phyloP scores from a whole-genome alignment of 306 rosid genomes.

The Cicer pinnatifidum region DNA sequence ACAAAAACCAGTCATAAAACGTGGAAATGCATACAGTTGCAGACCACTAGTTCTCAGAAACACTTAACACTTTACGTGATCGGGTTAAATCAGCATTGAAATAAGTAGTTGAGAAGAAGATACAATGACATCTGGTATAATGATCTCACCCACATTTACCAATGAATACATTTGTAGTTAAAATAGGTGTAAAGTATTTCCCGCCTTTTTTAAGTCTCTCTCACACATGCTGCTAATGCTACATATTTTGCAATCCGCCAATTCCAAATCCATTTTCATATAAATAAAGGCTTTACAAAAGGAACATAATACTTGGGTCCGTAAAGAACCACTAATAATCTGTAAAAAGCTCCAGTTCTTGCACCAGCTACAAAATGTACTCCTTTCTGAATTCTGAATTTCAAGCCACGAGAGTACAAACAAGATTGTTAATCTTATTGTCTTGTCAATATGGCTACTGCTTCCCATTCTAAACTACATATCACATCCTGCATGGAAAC shows the following conservation, averaged over 20 bases:
- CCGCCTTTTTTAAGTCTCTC: conserved; percentile 23
- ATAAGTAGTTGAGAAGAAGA: background rate
- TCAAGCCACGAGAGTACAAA: conserved; percentile 25
- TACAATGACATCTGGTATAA: background rate
- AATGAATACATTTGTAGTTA: background rate
- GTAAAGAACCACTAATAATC: conserved; percentile 3
- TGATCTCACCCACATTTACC: conserved; percentile 7
- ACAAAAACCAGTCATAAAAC: no score
- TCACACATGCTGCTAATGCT: conserved; percentile 24
- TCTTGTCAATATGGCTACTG: conserved; percentile 76
- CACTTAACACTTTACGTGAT: background rate
- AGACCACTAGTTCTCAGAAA: no score
- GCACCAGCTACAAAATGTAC: conserved; percentile 23
- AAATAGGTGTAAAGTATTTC: background rate
- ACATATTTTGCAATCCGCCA: conserved; percentile 32
- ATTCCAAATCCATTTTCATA: conserved; percentile 36
- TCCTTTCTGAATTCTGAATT: conserved; percentile 18
- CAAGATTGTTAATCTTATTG: conserved; percentile 42
- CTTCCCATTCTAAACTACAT: conserved; percentile 93
- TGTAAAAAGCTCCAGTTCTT: conserved; percentile 35
- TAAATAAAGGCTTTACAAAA: conserved; percentile 39
- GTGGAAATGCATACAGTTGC: no score
- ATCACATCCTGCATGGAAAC: conserved; percentile 75
- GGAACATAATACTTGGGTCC: conserved; percentile 25
- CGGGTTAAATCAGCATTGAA: background rate